Conservation (phyloP, 192 early-diverging fungal genomes). For the Gonapodya sp. region DNA sequence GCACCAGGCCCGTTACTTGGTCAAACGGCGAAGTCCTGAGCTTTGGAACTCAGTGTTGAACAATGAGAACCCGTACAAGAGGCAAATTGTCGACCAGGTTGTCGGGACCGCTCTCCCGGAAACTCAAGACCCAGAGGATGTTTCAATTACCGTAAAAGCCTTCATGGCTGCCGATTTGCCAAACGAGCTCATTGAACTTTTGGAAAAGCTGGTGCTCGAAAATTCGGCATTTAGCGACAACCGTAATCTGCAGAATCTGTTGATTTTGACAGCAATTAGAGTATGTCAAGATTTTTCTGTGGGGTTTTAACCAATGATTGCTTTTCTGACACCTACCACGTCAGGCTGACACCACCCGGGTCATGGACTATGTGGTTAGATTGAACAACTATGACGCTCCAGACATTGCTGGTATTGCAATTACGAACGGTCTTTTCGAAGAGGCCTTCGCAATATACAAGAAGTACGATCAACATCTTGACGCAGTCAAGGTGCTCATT, state of each 20-base stretch:
- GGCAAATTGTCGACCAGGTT: constrained; percentile 88
- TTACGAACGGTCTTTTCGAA: constrained; percentile 80
- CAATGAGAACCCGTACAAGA: constrained; percentile 68
- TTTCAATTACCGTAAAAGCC: constrained; percentile 93
- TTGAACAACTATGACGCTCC: constrained; percentile 94
- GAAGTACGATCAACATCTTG: constrained; percentile 79
- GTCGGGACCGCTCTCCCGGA: constrained; percentile 88
- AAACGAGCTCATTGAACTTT: constrained; percentile 90
- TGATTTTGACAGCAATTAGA: constrained; percentile 95
- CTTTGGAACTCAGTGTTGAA: constrained; percentile 81
- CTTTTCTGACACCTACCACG: neutral
- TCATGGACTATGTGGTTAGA: constrained; percentile 93
- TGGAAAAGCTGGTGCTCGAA: constrained; percentile 95
- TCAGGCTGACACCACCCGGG: constrained; percentile 77
- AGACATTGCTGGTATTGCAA: constrained; percentile 93
- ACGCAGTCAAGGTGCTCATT: constrained; percentile 85
- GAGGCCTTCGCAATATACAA: constrained; percentile 97
- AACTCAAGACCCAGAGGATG: constrained; percentile 93
- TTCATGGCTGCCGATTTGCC: constrained; percentile 96
- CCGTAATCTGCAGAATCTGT: constrained; percentile 91
- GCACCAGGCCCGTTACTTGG: constrained; percentile 94
- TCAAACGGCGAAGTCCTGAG: constrained; percentile 71
- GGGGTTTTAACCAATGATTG: neutral
- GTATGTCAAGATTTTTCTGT: constrained; percentile 18
- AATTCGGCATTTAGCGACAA: constrained; percentile 88